A percentile compares a stretch with the other conserved stretches of the same genome.
These are phyloP conservation scores for Recurvomyces mirabilis DNA, from an alignment of 495 filamentous ascomycete species.

Conservation along the genomic window DNA sequence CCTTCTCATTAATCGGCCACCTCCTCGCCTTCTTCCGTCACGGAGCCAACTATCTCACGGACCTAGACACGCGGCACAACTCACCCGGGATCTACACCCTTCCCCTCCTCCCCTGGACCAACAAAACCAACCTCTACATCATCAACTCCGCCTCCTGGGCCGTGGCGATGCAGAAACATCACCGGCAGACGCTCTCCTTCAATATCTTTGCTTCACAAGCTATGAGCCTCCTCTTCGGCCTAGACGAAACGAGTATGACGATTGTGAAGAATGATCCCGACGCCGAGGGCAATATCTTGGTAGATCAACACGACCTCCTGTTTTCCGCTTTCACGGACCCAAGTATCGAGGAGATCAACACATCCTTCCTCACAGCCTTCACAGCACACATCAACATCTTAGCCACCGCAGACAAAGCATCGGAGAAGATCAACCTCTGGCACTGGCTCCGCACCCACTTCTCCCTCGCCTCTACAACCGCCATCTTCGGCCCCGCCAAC, in stretches of 20 bases:
- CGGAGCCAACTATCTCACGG: conserved; percentile 32
- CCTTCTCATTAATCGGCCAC: conserved; percentile 39
- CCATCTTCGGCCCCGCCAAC: conserved; percentile 27
- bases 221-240: conserved; percentile 18
- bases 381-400: conserved; percentile 7
- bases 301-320: conserved; percentile 23
- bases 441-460: conserved; percentile 13
- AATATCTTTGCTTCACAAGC: conserved; percentile 22
- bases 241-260: conserved; percentile 16
- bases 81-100: conserved; percentile 37
- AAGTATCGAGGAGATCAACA: conserved; percentile 21
- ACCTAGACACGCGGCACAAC: conserved; percentile 10
- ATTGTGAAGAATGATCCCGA: conserved; percentile 11
- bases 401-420: not conserved
- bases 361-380: conserved; percentile 3
- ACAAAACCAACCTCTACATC: conserved; percentile 36
- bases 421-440: conserved; percentile 9
- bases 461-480: conserved; percentile 2
- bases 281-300: conserved; percentile 17
- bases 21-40: conserved; percentile 32
- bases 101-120: conserved; percentile 34
- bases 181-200: conserved; percentile 35
- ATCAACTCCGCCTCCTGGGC: conserved; percentile 35
- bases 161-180: conserved; percentile 34
- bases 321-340: conserved; percentile 14